Conservation (phyloP, 805 yeast genomes). For the Candida chauliodis region DNA sequence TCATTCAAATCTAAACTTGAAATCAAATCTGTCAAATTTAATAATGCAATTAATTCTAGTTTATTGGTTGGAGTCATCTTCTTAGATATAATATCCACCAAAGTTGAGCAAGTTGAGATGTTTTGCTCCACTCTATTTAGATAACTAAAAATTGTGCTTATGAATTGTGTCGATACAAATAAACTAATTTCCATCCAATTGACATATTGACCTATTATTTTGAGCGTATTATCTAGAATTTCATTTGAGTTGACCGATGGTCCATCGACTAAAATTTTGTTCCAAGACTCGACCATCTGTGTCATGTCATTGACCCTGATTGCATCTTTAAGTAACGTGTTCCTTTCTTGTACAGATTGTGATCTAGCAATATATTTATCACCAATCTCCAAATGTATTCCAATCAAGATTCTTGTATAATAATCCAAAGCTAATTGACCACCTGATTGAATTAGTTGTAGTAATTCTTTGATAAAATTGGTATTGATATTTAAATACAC, state of each 20-base stretch:
- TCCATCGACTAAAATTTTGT: slow-evolving; percentile 43
- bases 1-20: slow-evolving; percentile 30
- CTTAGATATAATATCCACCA: slow-evolving; percentile 65
- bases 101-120: slow-evolving; percentile 54
- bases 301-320: slow-evolving; percentile 77
- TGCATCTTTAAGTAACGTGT: slow-evolving; percentile 72
- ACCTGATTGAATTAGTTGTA: slow-evolving; percentile 17
- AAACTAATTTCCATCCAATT: slow-evolving; percentile 88
- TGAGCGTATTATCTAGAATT: slow-evolving; percentile 55
- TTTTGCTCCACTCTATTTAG: slow-evolving; percentile 49
- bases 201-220: slow-evolving; percentile 77
- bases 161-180: slow-evolving; percentile 58
- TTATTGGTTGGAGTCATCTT: slow-evolving; percentile 76
- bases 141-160: slow-evolving; percentile 56
- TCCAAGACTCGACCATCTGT: slow-evolving; percentile 64
- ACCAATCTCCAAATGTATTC: slow-evolving; percentile 88
- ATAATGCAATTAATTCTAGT: slow-evolving; percentile 61
- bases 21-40: slow-evolving; percentile 60
- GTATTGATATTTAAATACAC: slow-evolving; percentile 33
- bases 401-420: slow-evolving; percentile 66
- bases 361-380: slow-evolving; percentile 81
- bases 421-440: slow-evolving; percentile 54
- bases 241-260: slow-evolving; percentile 24
- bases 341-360: slow-evolving; percentile 58
- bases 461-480: slow-evolving; percentile 29